A percentile compares a stretch with the other conserved stretches of the same genome.
These are phyloP conservation scores for Sclerotinia subarctica DNA, from an alignment of 2,329 filamentous ascomycete species.

Conservation along the genomic window DNA sequence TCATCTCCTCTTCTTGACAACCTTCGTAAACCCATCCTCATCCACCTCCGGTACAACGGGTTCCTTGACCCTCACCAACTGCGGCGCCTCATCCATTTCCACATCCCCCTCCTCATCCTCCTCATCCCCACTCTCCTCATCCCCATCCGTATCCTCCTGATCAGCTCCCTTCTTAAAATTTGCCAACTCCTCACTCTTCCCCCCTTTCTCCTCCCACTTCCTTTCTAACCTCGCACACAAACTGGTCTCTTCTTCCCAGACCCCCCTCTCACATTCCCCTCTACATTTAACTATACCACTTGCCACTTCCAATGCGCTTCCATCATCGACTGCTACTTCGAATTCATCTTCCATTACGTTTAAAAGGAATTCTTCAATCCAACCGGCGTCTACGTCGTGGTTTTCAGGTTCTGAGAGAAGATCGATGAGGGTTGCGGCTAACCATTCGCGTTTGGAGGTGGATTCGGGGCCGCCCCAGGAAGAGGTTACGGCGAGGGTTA, in stretches of 20 bases:
- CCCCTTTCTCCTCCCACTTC: constrained; percentile 61
- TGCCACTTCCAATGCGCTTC: constrained; percentile 73
- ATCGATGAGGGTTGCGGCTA: constrained; percentile 82
- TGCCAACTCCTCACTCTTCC: constrained; percentile 50
- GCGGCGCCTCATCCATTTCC: constrained; percentile 68
- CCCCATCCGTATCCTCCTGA: constrained; percentile 56
- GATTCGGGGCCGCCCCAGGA: constrained; percentile 79
- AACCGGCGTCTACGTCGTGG: constrained; percentile 66
- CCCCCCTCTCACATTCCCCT: constrained; percentile 61
- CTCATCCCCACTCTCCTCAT: constrained; percentile 53
- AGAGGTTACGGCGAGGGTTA: constrained; percentile 82
- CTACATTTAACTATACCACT: constrained; percentile 67
- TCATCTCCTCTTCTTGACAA: constrained; percentile 60
- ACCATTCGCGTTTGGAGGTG: constrained; percentile 94
- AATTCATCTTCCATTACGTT: constrained; percentile 97
- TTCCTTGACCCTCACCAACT: constrained; percentile 55
- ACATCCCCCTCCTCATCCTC: constrained; percentile 55
- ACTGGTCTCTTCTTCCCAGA: constrained; percentile 56
- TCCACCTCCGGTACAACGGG: constrained; percentile 69
- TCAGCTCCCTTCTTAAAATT: constrained; percentile 52
- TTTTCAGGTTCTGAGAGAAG: constrained; percentile 56
- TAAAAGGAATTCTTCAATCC: constrained; percentile 79
- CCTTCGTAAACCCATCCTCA: constrained; percentile 78
- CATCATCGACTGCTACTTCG: constrained; percentile 88
- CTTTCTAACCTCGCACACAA: constrained; percentile 61